Base-by-base conservation (phyloP, 2,329 filamentous ascomycete genomes). In the Alternaria novae-zelandiae region DNA sequence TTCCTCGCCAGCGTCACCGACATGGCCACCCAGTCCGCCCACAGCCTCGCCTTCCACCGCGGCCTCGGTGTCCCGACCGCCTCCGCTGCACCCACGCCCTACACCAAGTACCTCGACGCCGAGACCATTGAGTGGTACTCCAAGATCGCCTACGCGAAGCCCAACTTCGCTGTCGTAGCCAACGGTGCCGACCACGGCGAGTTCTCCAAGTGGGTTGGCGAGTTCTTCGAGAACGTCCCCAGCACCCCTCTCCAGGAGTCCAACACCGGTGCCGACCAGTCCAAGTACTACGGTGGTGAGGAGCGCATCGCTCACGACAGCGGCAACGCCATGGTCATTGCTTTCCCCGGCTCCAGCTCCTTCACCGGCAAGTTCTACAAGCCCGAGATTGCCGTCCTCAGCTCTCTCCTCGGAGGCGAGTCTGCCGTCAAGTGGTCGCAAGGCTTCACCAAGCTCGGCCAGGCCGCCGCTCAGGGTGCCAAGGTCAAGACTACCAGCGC, bases 211-310 rank as follows among this genome's bases (percentile, higher is more conserved):
- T 98, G 95, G 94, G 90, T 96, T 68, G 89, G 90, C 78, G 89
- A 97, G 79, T 97, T 97, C 88, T 98, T 99, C 87, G 89, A 89
- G 80, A 86, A 87, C 64, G 85, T 91, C 54, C 87, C 90, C 85
- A 72, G 76, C 78, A 55, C 73, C 75, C 70, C 76, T 76, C 21
- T 71, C 74, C 81, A 85, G 68, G 79, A 81, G 82, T 59, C 65
- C 47, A 72, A 83, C 44, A 83, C 91, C 68, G 86, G 88, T 79
- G 83, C 85, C 66, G 82, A 88, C 70, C 85, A 91, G 68, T 88
- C 89, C 79, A 96, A 94, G 83, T 99, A 98, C 89, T 92, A 89
- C 78, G 96, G 96, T 81, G 96, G 96, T 78, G 94, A 99, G 86
- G 93, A 97, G 85, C 93, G 96, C 74, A 91, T 92, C 71, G 86